Evolutionary conservation across 495 filamentous ascomycete genomes (phyloP).

Genomic region (Aspergillus sclerotioniger): DNA sequence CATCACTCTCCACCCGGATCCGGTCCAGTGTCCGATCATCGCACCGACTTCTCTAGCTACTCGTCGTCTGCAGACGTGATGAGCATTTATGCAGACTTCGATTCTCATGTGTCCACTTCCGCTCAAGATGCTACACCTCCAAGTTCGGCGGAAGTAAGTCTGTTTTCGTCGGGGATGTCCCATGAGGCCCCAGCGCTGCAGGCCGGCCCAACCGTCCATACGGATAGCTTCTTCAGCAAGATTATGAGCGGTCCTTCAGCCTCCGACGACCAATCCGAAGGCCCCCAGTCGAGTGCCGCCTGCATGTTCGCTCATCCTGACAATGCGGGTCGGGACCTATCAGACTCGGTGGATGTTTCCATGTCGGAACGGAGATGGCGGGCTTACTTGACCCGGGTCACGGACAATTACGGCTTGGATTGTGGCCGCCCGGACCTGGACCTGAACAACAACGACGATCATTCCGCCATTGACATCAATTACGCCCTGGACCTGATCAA

Average conservation of each 20-base stretch:
- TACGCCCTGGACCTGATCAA: slow-evolving; percentile 34
- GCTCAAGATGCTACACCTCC: slow-evolving; percentile 16
- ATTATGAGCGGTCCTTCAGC: slow-evolving; percentile 12
- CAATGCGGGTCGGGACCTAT: background rate
- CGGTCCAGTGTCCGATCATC: slow-evolving; percentile 2
- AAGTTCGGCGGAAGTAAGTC: slow-evolving; percentile 3
- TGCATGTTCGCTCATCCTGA: background rate
- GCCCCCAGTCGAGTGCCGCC: background rate
- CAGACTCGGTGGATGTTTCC: slow-evolving; percentile 11
- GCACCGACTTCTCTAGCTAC: slow-evolving; percentile 14
- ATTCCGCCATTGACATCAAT: slow-evolving; percentile 49
- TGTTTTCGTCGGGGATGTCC: slow-evolving; percentile 4
- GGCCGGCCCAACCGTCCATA: background rate
- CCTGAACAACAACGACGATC: slow-evolving; percentile 67
- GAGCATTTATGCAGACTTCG: slow-evolving; percentile 2
- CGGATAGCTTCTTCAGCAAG: slow-evolving; percentile 15
- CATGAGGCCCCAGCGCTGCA: background rate
- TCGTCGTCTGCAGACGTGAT: slow-evolving; percentile 18
- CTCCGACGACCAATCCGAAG: background rate
- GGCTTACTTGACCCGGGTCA: slow-evolving; percentile 40
- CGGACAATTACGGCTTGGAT: slow-evolving; percentile 63
- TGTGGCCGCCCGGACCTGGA: slow-evolving; percentile 67
- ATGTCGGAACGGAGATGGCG: slow-evolving; percentile 39
- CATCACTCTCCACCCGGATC: slow-evolving; percentile 11
- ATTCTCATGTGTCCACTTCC: slow-evolving; percentile 11